Percentiles rank a stretch among this genome's conserved stretches.
These are phyloP conservation scores for Balamuthia mandrillaris DNA, from an alignment of 208 protist species.

Conservation along the genomic window DNA sequence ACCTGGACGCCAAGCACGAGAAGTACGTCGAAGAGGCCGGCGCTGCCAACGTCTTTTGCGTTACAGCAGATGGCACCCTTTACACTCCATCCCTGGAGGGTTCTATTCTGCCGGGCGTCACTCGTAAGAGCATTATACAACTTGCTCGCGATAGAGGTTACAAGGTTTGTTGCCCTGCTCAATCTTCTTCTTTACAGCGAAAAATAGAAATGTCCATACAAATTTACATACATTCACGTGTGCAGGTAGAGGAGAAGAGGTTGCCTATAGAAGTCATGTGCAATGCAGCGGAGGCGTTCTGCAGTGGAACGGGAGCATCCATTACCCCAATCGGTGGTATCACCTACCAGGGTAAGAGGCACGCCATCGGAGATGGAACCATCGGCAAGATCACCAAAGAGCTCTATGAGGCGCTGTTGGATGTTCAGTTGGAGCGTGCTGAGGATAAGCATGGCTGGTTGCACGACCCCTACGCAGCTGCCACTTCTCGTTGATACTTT, in stretches of 20 bases:
- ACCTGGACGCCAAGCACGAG: constrained; percentile 35
- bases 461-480: constrained; percentile 22
- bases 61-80: constrained; percentile 10
- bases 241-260: constrained; percentile 9
- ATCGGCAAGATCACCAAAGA: constrained; percentile 25
- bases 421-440: constrained; percentile 15
- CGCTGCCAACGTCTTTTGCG: constrained; percentile 32
- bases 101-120: constrained; percentile 30
- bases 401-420: constrained; percentile 33
- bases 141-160: constrained; percentile 20
- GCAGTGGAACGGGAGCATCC: constrained; percentile 27
- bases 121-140: constrained; percentile 22
- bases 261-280: constrained; percentile 12
- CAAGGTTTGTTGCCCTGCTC: not conserved
- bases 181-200: not conserved
- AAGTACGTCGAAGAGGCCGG: constrained; percentile 37
- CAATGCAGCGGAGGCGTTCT: constrained; percentile 31
- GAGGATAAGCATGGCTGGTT: constrained; percentile 23
- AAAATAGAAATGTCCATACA: not conserved
- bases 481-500: no score
- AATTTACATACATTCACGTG: no score
- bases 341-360: constrained; percentile 21
- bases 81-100: constrained; percentile 5
- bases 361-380: constrained; percentile 29
- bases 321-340: constrained; percentile 18